Conservation (phyloP, 768 basidiomycete genomes). For the Gloeopeniophorella convolvens region DNA sequence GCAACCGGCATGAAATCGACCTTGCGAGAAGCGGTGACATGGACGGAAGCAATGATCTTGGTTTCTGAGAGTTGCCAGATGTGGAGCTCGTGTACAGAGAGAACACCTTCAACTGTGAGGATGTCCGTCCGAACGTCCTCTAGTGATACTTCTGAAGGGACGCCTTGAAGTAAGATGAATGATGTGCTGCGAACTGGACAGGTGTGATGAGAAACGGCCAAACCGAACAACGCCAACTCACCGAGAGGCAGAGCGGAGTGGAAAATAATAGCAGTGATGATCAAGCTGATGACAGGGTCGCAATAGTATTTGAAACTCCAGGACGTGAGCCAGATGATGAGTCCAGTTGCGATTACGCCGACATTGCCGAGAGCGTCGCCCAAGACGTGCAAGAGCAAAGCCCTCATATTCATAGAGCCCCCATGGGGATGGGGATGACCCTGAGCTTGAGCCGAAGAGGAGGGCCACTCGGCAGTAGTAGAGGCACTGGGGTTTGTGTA, state of each 20-base stretch:
- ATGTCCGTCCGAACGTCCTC: constrained; percentile 86
- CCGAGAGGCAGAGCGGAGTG: constrained; percentile 89
- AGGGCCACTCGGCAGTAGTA: not conserved
- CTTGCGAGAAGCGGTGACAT: constrained; percentile 76
- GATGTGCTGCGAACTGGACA: constrained; percentile 76
- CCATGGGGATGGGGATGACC: constrained; percentile 40
- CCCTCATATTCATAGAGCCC: constrained; percentile 98
- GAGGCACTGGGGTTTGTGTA: not conserved
- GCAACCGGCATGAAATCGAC: constrained; percentile 92
- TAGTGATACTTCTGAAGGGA: constrained; percentile 82
- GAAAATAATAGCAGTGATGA: constrained; percentile 96
- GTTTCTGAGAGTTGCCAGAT: constrained; percentile 96
- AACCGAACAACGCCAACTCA: no score
- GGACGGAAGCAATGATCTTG: constrained; percentile 93
- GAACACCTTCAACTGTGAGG: constrained; percentile 73
- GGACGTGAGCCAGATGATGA: constrained; percentile 86
- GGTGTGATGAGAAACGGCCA: constrained; percentile 13
- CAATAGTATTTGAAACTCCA: constrained; percentile 87
- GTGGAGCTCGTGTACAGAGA: constrained; percentile 89
- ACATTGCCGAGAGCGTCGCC: constrained; percentile 98
- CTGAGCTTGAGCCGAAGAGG: constrained; percentile 17
- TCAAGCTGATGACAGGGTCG: constrained; percentile 87
- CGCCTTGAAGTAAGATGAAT: constrained; percentile 92
- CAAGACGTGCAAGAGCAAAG: constrained; percentile 87
- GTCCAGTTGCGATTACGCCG: constrained; percentile 92